These are phyloP conservation scores for Fraxinus sp. DNA, from an alignment of 305 asterid species.

Conservation along the genomic window DNA sequence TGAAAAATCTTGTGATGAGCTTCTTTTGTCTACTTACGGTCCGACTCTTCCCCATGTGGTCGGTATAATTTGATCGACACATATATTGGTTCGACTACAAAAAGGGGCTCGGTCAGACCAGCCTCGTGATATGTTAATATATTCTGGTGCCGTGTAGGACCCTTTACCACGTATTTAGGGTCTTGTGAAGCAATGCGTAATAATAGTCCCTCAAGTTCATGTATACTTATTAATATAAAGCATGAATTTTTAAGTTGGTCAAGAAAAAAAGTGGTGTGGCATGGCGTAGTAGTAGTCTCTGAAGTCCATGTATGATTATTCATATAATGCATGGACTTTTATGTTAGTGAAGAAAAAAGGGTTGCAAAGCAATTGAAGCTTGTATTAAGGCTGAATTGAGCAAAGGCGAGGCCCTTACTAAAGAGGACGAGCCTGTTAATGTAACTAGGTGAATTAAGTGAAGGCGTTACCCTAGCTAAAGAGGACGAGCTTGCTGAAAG, in stretches of 20 bases:
- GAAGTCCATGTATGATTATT: too few relatives aligned
- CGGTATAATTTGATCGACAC: not conserved
- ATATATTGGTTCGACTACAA: not conserved
- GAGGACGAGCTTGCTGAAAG: not conserved
- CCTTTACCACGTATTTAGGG: not conserved
- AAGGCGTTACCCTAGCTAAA: not conserved
- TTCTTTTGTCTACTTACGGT: not conserved
- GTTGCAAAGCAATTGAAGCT: not conserved
- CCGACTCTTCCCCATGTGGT: not conserved
- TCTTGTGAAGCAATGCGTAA: not conserved
- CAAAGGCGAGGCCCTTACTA: not conserved
- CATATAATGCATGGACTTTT: too few relatives aligned
- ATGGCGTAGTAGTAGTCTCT: too few relatives aligned
- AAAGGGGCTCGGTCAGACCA: too few relatives aligned
- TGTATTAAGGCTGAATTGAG: not conserved
- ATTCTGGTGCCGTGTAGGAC: not conserved
- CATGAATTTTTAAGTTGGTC: too few relatives aligned
- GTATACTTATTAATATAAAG: too few relatives aligned
- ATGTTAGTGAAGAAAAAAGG: not conserved
- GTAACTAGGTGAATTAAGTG: too few relatives aligned
- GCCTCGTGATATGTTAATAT: not conserved
- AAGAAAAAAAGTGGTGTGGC: too few relatives aligned
- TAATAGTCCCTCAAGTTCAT: not conserved
- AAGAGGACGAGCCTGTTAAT: not conserved
- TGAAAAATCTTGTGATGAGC: not conserved